Evolutionary conservation across 345 rosid genomes (phyloP), one percentile per base, ranked within the genome.

Genomic region (Boechera divaricarpa): DNA sequence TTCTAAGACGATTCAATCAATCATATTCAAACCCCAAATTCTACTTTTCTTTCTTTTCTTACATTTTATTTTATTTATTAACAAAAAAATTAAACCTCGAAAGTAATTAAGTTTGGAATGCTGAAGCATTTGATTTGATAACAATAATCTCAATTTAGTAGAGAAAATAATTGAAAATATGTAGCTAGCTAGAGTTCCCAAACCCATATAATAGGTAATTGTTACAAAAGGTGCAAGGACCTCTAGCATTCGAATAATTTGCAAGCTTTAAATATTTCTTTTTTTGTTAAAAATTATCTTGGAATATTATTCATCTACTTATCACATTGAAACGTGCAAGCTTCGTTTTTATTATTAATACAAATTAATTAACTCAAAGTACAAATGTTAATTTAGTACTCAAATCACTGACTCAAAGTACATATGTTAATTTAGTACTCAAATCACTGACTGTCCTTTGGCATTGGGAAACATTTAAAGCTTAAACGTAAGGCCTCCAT

Each of bases 181-280:
- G 45, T 45, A 52, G 45, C 21, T 70, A 44, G n/a, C 55, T 39
- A 26, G 63, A 52, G 54, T 54, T 61, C 57, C 36, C 59, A 54
- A 70, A 33, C 28, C 45, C 57, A 45, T 58, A 8, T 55, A n/a
- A 12, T 55, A 35, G 57, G 51, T 64, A 15, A 55, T 47, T 42
- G 65, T 74, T 56, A 65, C 78, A 65, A 38, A 15, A 45, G 39
- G 59, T 38, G 73, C 12, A 62, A 76, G 74, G 79, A 68, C 74
- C 79, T 58, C 69, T 75, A 18, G 45, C 54, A 51, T 51, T 48
- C 55, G 39, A 77, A 63, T 77, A 63, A 55, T 70, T 70, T 63
- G 66, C 59, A n/a, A 42, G 59, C 51, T 70, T 61, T 69, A 18
- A 31, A 18, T 52, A 41, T 70, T 63, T 26, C 18, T 7, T 13